Conservation (phyloP, 2,329 filamentous ascomycete species). For the Truncatella angustata region DNA sequence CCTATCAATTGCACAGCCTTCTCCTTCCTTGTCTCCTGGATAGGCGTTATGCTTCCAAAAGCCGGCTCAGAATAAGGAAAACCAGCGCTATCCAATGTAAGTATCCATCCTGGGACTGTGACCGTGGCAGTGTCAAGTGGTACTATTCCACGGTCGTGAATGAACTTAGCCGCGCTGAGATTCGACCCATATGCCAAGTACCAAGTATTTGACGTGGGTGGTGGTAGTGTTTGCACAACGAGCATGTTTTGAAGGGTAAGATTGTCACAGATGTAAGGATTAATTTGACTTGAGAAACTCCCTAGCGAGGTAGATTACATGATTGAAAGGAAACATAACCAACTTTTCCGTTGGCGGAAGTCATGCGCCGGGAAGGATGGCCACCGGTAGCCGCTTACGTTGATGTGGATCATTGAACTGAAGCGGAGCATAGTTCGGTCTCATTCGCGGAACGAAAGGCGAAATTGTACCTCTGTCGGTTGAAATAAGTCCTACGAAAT, state of each 20-base stretch:
- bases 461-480: too few relatives aligned
- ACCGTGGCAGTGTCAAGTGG: not conserved
- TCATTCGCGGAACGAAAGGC: too few relatives aligned
- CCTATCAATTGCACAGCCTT: not conserved
- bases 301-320: too few relatives aligned
- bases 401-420: too few relatives aligned
- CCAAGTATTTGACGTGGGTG: not conserved
- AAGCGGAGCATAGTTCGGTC: too few relatives aligned
- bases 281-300: too few relatives aligned
- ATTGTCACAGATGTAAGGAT: not conserved
- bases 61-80: not conserved
- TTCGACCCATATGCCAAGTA: slow-evolving; percentile 2
- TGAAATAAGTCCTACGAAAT: too few relatives aligned
- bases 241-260: not conserved
- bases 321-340: too few relatives aligned
- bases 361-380: too few relatives aligned
- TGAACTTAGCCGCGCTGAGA: not conserved
- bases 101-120: not conserved
- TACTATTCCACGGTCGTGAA: not conserved
- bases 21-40: not conserved
- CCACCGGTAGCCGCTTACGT: too few relatives aligned
- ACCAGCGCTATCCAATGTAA: not conserved
- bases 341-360: too few relatives aligned
- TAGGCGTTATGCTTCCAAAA: not conserved
- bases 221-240: not conserved